These are phyloP conservation scores for Annulohypoxylon bovei DNA, from an alignment of 495 filamentous ascomycete genomes.

Conservation along the genomic window DNA sequence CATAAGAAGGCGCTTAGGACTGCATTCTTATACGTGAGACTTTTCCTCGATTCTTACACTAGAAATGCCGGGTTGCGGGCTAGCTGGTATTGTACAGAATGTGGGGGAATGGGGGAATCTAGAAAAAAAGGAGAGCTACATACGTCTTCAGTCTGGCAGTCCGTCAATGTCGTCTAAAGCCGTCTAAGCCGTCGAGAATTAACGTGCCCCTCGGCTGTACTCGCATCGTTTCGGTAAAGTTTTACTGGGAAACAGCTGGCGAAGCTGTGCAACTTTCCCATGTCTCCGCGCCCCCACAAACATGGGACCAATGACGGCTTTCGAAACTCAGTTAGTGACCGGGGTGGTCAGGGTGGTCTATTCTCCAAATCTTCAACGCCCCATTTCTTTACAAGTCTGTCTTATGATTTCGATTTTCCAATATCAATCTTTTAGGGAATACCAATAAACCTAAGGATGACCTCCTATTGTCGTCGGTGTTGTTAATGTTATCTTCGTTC, in stretches of 20 bases:
- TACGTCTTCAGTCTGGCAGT: not conserved
- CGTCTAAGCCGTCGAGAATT: not conserved
- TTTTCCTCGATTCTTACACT: slow-evolving; percentile 3
- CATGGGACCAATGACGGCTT: slow-evolving; percentile 41
- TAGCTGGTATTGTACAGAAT: not conserved
- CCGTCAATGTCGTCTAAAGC: not conserved
- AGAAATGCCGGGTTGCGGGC: not conserved
- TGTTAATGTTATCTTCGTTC: slow-evolving; percentile 5
- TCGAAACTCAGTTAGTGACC: slow-evolving; percentile 25
- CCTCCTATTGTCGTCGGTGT: slow-evolving; percentile 2
- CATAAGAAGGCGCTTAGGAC: not conserved
- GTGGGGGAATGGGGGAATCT: slow-evolving; percentile 6
- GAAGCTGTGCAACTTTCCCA: slow-evolving; percentile 38
- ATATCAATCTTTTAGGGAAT: slow-evolving; percentile 6
- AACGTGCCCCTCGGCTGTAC: slow-evolving; percentile 37
- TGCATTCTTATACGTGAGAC: not conserved
- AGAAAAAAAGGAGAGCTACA: too few relatives aligned
- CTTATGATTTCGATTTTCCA: slow-evolving; percentile 24
- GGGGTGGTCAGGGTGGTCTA: not conserved
- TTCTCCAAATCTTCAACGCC: slow-evolving; percentile 35
- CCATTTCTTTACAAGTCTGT: not conserved
- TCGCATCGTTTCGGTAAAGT: slow-evolving; percentile 43
- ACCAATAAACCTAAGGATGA: slow-evolving; percentile 12
- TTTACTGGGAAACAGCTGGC: slow-evolving; percentile 29
- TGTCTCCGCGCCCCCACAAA: slow-evolving; percentile 43